Evolutionary conservation across 345 rosid genomes (phyloP), one percentile per base, ranked within the genome.

Genomic region (Schrenkiella parvula): DNA sequence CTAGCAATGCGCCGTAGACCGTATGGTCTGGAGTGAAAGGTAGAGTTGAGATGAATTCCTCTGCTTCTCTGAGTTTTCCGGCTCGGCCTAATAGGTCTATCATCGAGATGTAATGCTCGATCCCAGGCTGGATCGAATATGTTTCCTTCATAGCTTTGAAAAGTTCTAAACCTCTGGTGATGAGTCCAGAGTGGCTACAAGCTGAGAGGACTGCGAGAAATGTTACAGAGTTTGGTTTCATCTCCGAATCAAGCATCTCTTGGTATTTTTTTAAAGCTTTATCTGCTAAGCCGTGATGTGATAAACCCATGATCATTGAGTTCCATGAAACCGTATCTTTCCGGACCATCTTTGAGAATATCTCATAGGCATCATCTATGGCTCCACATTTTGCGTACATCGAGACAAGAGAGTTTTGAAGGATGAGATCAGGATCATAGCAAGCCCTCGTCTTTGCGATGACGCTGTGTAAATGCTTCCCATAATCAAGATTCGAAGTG

Each of bases 41-140:
- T 86, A 86, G 85, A 31, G 73, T 72, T 79, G 76, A 76, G 70
- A 84, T 84, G 54, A 89, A 78, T 22, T 83, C 80, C 73, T 84
- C 85, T 65, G 98, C 90, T 64, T 89, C 93, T 77, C 52, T 79
- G 28, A 88, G 61, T 58, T 81, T 85, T 34, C 92, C 95, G 5
- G 91, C 95, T 70, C 91, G 72, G 70, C 92, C 88, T 43, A 86
- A 73, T 38, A 88, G 85, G 80, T 87, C 89, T 61, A 85, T 89
- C 84, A 88, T 84, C 68, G 84, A 84, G 12, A 86, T 88, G 66
- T 88, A 85, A 69, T 91, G 96, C 79, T 91, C 88, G 8, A 58
- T n/a, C 18, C 80, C 78, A 19, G 90, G 89, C 46, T 67, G 78
- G 69, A 84, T 83, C 9, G 77, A 83, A 53, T 81, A 70, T 53